Base-by-base conservation (phyloP, 805 yeast genomes). In the Zygotorulaspora sp. region DNA sequence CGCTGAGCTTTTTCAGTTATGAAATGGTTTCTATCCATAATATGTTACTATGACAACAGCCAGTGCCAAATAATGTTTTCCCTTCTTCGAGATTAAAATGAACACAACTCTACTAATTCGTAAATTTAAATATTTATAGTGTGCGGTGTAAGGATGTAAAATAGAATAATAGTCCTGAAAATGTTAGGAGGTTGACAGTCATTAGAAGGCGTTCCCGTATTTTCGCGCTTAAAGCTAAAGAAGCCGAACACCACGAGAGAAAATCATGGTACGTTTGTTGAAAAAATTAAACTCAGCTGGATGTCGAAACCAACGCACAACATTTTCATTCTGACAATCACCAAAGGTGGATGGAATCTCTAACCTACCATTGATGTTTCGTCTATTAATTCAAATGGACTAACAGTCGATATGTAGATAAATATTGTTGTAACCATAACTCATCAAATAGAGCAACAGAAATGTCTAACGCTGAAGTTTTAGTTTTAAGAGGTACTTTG, bases 401-500 rank as follows among this genome's bases (percentile, higher is more conserved):
- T n/a, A n/a, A n/a, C n/a, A n/a, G n/a, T n/a, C n/a, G n/a, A n/a
- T n/a, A n/a, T n/a, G n/a, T n/a, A n/a, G n/a, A n/a, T n/a, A n/a
- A n/a, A n/a, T n/a, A n/a, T n/a, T n/a, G n/a, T n/a, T n/a, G n/a
- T n/a, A n/a, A n/a, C n/a, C n/a, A n/a, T n/a, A n/a, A n/a, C n/a
- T n/a, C n/a, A n/a, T n/a, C n/a, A n/a, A 21, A 8, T 4, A 35
- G 40, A 34, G 38, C 35, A 24, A 12, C n/a, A 26, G 30, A 29
- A 64, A 83, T 83, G 89, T 75, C 88, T 72, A 49, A 57, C 51
- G 82, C 78, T 73, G 97, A 89, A 85, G 95, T 89, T 81, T 80
- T 90, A 78, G 96, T 90, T 73, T 85, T 92, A 72, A 89, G 97
- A 83, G 99, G 97, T 72, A 86, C 97, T 81, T 83, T 92, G 71